These are phyloP conservation scores for Fusarium sp. DNA, from an alignment of 2,329 filamentous ascomycete genomes.

Conservation along the genomic window DNA sequence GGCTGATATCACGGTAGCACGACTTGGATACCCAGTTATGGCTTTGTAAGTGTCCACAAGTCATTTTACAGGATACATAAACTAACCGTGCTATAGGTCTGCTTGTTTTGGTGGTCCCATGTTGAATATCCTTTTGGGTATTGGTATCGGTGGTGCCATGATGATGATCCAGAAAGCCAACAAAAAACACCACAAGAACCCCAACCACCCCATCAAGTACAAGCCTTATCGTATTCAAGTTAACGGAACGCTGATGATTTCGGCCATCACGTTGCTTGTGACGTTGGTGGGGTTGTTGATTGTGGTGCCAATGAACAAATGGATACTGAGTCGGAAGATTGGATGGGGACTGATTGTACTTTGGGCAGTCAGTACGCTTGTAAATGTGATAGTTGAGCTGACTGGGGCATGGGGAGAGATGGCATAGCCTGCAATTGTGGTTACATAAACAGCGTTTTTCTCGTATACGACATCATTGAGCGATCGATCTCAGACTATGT, in stretches of 20 bases:
- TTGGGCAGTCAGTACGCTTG: constrained; percentile 84
- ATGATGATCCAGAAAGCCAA: constrained; percentile 84
- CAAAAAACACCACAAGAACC: constrained; percentile 76
- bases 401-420: constrained; percentile 65
- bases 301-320: constrained; percentile 86
- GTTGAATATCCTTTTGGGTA: constrained; percentile 95
- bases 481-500: constrained; percentile 16
- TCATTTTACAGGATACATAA: not conserved
- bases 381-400: constrained; percentile 87
- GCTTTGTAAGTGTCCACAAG: constrained; percentile 70
- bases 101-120: constrained; percentile 99
- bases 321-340: constrained; percentile 86
- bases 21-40: constrained; percentile 97
- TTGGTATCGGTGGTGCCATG: constrained; percentile 91
- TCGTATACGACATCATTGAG: constrained; percentile 3
- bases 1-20: constrained; percentile 93
- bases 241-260: constrained; percentile 87
- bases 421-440: constrained; percentile 14
- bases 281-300: constrained; percentile 86
- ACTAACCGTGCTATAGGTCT: constrained; percentile 64
- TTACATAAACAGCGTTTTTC: constrained; percentile 10
- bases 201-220: constrained; percentile 74
- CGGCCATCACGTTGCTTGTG: constrained; percentile 84
- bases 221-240: constrained; percentile 88
- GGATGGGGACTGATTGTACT: constrained; percentile 84